phyloP scores from a whole-genome alignment of 805 yeast species.

The Cyberlindnera maritima region DNA sequence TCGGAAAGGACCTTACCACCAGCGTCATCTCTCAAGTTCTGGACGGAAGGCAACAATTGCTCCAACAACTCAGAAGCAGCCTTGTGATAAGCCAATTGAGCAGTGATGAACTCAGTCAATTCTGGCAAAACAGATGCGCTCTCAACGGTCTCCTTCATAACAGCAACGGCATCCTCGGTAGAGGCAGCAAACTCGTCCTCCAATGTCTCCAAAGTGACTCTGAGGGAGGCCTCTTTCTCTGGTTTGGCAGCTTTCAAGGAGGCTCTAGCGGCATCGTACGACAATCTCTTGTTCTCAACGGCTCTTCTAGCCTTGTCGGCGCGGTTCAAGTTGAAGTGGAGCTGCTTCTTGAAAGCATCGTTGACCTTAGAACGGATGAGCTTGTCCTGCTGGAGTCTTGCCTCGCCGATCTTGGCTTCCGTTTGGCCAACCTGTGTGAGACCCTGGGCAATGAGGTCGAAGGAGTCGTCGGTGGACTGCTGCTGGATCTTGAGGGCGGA shows the following conservation, averaged over 20 bases:
- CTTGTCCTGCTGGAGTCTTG: conserved; percentile 79
- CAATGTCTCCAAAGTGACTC: conserved; percentile 75
- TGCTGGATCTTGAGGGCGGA: conserved; percentile 31
- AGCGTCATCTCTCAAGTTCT: conserved; percentile 55
- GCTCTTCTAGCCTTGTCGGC: conserved; percentile 67
- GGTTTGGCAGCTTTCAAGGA: conserved; percentile 48
- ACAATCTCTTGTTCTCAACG: conserved; percentile 75
- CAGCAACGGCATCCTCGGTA: conserved; percentile 80
- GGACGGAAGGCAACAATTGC: conserved; percentile 61
- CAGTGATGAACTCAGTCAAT: conserved; percentile 65
- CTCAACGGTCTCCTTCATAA: conserved; percentile 78
- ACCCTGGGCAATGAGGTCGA: conserved; percentile 55
- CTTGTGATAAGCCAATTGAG: conserved; percentile 80
- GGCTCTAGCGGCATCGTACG: conserved; percentile 76
- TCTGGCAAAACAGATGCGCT: conserved; percentile 66
- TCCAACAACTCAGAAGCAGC: conserved; percentile 67
- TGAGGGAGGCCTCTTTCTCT: conserved; percentile 67
- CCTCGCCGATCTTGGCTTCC: conserved; percentile 75
- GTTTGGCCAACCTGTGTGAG: conserved; percentile 66
- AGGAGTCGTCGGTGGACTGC: conserved; percentile 35
- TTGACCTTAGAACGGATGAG: conserved; percentile 69
- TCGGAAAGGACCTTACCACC: conserved; percentile 26
- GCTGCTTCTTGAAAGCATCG: conserved; percentile 57
- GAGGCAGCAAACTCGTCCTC: conserved; percentile 90
- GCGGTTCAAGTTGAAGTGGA: conserved; percentile 56